Percentiles rank a stretch among this genome's conserved stretches.
Evolutionary conservation across 2,329 filamentous ascomycete species (phyloP).

Genomic region (Colletotrichum sp.): DNA sequence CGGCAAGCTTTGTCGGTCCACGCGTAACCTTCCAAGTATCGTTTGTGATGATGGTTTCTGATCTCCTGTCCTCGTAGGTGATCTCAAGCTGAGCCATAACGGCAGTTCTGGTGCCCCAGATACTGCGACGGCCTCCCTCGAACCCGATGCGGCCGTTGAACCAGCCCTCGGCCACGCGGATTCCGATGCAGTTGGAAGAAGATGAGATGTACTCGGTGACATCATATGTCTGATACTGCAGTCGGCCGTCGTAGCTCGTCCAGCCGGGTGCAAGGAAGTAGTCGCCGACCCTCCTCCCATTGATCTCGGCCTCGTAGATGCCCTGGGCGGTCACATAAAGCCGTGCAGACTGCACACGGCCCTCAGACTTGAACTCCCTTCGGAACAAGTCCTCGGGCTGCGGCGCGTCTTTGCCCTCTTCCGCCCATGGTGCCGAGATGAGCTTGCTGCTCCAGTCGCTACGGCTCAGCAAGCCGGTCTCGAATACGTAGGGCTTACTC

Average conservation of each 20-base stretch:
- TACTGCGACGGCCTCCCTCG: conserved; percentile 23
- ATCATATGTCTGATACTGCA: conserved; percentile 60
- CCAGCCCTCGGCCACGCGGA: conserved; percentile 51
- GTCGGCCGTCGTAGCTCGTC: conserved; percentile 53
- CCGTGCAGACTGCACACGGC: conserved; percentile 35
- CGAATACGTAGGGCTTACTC: conserved; percentile 32
- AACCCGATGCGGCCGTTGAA: conserved; percentile 35
- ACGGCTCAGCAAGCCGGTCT: conserved; percentile 34
- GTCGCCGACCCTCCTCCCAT: conserved; percentile 45
- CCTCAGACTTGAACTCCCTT: conserved; percentile 33
- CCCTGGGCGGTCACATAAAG: conserved; percentile 53
- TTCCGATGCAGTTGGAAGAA: conserved; percentile 38
- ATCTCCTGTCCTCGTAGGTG: neutral
- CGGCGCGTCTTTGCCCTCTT: conserved; percentile 33
- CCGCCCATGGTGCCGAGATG: conserved; percentile 33
- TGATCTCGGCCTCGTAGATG: conserved; percentile 51
- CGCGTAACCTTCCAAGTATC: neutral
- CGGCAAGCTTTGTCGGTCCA: conserved; percentile 12
- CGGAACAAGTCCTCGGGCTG: conserved; percentile 28
- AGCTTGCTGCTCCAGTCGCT: conserved; percentile 33
- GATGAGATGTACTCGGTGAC: conserved; percentile 43
- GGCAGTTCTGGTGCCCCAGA: conserved; percentile 25
- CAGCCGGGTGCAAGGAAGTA: conserved; percentile 54
- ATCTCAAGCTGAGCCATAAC: neutral
- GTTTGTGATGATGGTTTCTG: neutral